Evolutionary conservation across 2,329 filamentous ascomycete species (phyloP), one percentile per base, ranked within the genome.

Genomic region (Thermomyces lanuginosus): DNA sequence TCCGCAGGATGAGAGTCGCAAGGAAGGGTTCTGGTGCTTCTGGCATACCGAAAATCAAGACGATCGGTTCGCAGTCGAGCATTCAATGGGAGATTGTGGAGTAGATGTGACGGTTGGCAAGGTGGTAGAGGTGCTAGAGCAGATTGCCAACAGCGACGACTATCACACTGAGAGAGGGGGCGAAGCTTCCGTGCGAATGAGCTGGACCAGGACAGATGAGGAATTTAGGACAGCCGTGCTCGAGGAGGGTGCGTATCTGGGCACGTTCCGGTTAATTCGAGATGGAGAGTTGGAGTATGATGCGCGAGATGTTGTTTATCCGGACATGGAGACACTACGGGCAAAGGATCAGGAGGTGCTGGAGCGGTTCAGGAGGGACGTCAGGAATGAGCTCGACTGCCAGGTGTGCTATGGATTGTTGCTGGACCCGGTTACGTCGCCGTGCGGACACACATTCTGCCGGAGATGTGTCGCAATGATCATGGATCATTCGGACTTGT

Each of bases 371-470:
- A 70, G 71, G 39, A 66, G 76, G 14, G 57, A 61, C 1, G 61
- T 70, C 3, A 68, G 73, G 33, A 60, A 62, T 9, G 82, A 92
- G 45, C 60, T 91, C 43, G 82, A 92, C 43, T 93, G 84, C 39
- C 80, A 89, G 41, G 72, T 92, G 32, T 92, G 84, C 53, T 91
- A 86, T 48, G 69, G 72, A 21, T 52, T 91, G 12, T 77, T 86
- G 47, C 58, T 82, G 33, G 78, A 92, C 34, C 82, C 84, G 0
- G 60, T 84, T 27, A 92, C 83, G 0, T 91, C 81, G 0, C 64
- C 69, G 1, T 93, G 84, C 42, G 84, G 84, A 1, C 84, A 93
- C 48, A 92, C 82, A 0, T 86, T 89, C 42, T 93, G 84, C 48
- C 72, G 78, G 11, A 66, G 68, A 32, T 93, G 84, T 46, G 60